These are phyloP conservation scores for Chenopodium berlandieri DNA, from an alignment of 148 eudicot species.

Conservation along the genomic window DNA sequence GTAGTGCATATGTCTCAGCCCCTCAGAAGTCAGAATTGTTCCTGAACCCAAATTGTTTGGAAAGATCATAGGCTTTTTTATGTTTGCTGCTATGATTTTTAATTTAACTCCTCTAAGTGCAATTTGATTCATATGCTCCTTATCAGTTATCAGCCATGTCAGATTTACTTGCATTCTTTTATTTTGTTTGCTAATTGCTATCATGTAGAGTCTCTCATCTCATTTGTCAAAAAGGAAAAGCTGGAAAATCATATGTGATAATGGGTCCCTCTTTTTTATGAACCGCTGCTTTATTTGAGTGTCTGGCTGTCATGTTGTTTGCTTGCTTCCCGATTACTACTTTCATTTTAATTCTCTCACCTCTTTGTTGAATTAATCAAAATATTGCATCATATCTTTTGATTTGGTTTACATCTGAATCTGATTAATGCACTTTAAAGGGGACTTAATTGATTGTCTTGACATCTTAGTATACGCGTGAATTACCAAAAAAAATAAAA, in stretches of 20 bases:
- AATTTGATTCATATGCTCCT: not conserved
- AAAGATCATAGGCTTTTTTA: not conserved
- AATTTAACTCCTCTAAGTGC: not conserved
- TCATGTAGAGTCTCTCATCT: not conserved
- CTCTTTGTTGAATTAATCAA: not conserved
- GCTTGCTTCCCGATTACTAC: too few species aligned
- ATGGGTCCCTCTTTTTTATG: not conserved
- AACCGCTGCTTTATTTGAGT: not conserved
- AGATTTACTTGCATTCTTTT: not conserved
- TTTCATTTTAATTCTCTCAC: too few species aligned
- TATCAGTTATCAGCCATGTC: not conserved
- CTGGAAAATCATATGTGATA: not conserved
- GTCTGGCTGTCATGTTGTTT: too few species aligned
- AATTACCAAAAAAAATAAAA: too few species aligned
- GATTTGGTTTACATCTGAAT: not conserved
- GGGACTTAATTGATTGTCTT: not conserved
- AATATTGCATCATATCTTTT: not conserved
- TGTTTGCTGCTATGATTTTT: not conserved
- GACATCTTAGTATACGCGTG: too few species aligned
- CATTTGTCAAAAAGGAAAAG: not conserved
- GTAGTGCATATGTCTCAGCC: not conserved
- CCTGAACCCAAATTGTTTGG: not conserved
- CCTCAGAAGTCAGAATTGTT: not conserved
- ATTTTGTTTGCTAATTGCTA: not conserved
- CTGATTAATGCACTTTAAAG: not conserved